Evolutionary conservation across 140 eudicot species (phyloP).

Genomic region (Flaveria floridana): DNA sequence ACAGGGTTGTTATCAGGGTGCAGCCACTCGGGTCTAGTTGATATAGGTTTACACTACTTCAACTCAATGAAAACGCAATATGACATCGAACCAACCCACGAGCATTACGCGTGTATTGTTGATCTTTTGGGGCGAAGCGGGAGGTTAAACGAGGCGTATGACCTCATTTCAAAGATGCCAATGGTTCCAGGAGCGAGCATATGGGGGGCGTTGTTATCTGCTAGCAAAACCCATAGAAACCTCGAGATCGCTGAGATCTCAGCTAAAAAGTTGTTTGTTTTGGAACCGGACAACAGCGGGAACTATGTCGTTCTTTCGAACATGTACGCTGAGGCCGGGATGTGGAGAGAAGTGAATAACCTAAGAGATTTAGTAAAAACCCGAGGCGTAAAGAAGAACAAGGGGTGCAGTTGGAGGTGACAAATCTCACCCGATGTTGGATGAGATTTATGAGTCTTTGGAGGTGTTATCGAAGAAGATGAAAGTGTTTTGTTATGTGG

Average conservation of each 20-base stretch:
- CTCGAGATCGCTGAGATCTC: slow-evolving; percentile 68
- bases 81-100: slow-evolving; percentile 47
- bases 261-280: slow-evolving; percentile 51
- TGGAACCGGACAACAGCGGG: slow-evolving; percentile 78
- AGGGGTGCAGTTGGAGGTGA: slow-evolving; percentile 68
- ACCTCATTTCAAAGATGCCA: slow-evolving; percentile 52
- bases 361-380: slow-evolving; percentile 46
- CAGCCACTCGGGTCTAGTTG: slow-evolving; percentile 81
- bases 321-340: slow-evolving; percentile 85
- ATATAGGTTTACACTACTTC: slow-evolving; percentile 55
- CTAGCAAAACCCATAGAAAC: slow-evolving; percentile 48
- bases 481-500: slow-evolving; percentile 51
- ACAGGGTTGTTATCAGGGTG: slow-evolving; percentile 76
- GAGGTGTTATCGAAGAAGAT: slow-evolving; percentile 63
- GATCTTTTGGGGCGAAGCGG: slow-evolving; percentile 76
- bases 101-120: slow-evolving; percentile 69
- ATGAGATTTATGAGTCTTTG: slow-evolving; percentile 33
- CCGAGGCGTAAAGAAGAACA: slow-evolving; percentile 63
- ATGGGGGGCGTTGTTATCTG: slow-evolving; percentile 69
- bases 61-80: slow-evolving; percentile 43
- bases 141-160: slow-evolving; percentile 52
- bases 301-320: slow-evolving; percentile 69
- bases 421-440: too few relatives aligned
- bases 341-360: slow-evolving; percentile 66
- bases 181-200: slow-evolving; percentile 65